phyloP scores from a whole-genome alignment of 768 basidiomycete genomes.

The Mycena pura region DNA sequence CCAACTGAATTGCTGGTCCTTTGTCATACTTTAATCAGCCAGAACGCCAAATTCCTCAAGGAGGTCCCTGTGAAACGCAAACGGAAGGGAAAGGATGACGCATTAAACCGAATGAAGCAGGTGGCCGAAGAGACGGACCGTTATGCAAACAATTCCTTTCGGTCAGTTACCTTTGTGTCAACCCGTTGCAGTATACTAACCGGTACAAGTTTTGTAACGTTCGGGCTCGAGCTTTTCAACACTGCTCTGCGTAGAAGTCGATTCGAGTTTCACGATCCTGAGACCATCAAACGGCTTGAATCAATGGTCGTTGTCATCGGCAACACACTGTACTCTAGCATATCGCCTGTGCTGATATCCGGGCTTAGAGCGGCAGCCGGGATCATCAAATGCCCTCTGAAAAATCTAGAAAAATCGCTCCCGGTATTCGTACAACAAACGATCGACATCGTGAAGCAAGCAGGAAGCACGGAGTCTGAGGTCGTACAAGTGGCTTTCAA shows the following conservation, averaged over 20 bases:
- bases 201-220: constrained; percentile 75
- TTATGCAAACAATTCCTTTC: constrained; percentile 87
- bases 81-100: constrained; percentile 54
- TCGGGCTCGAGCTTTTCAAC: constrained; percentile 91
- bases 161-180: constrained; percentile 50
- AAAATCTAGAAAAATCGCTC: constrained; percentile 73
- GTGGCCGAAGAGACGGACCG: constrained; percentile 62
- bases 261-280: constrained; percentile 81
- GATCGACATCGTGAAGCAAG: constrained; percentile 79
- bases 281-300: constrained; percentile 83
- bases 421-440: constrained; percentile 87
- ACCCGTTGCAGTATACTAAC: neutral
- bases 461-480: constrained; percentile 89
- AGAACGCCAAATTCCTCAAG: constrained; percentile 87
- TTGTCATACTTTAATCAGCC: constrained; percentile 89
- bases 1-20: constrained; percentile 78
- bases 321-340: constrained; percentile 88
- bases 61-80: constrained; percentile 52
- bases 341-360: constrained; percentile 72
- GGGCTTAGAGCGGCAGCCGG: constrained; percentile 83
- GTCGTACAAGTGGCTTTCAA: constrained; percentile 88
- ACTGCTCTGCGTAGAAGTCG: constrained; percentile 85
- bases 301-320: constrained; percentile 88
- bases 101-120: constrained; percentile 81
- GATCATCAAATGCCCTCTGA: constrained; percentile 84